Evolutionary conservation across 164 flowering plant genomes (phyloP).

Genomic region (Santalum album): DNA sequence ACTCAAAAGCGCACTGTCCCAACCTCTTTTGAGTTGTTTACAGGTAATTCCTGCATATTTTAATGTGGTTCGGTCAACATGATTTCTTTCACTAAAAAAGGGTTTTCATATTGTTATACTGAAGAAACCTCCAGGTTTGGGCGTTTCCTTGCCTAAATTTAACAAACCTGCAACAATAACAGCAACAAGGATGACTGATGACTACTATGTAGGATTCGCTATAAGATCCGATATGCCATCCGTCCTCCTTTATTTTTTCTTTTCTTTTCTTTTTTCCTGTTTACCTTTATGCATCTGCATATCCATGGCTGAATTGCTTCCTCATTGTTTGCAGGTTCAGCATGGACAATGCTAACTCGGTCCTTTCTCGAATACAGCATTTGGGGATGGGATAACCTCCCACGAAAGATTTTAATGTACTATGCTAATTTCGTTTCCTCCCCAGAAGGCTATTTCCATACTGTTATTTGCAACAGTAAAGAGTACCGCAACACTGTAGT

Average conservation of each 20-base stretch:
- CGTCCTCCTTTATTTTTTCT: neutral
- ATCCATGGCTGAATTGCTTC: no score
- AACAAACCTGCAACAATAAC: no score
- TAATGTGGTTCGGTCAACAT: neutral
- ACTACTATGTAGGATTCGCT: no score
- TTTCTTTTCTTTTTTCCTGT: no score
- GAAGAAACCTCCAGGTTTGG: no score
- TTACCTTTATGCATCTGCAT: no score
- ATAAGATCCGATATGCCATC: no score
- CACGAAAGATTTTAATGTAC: conserved; percentile 85
- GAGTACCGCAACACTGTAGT: conserved; percentile 59
- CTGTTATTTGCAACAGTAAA: conserved; percentile 75
- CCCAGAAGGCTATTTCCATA: conserved; percentile 96
- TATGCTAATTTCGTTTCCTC: conserved; percentile 89
- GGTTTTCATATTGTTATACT: no score
- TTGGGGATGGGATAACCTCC: conserved; percentile 96
- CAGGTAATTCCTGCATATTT: conserved; percentile 38
- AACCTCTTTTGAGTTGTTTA: conserved; percentile 73
- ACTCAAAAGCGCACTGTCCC: conserved; percentile 78
- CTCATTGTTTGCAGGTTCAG: conserved; percentile 55
- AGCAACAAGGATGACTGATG: no score
- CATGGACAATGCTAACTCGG: conserved; percentile 81
- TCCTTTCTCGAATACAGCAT: conserved; percentile 84
- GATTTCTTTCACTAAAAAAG: no score
- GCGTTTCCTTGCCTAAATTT: no score